phyloP scores from a whole-genome alignment of 495 filamentous ascomycete species.

The Penicillium longicatenatum region DNA sequence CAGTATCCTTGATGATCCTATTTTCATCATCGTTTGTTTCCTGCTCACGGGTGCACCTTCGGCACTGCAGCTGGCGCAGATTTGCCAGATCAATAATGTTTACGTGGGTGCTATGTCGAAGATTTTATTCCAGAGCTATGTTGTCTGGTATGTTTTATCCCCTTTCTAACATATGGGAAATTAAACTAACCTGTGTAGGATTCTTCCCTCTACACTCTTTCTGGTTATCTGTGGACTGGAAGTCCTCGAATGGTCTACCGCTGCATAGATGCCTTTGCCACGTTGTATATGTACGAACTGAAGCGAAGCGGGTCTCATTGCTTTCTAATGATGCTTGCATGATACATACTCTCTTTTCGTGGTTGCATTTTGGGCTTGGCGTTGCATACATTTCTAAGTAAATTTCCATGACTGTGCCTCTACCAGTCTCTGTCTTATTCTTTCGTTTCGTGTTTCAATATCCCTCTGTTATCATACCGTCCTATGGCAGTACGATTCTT shows the following conservation, averaged over 20 bases:
- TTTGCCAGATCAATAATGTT: conserved; percentile 97
- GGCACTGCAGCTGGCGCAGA: conserved; percentile 93
- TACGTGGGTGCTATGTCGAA: conserved; percentile 92
- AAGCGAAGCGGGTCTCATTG: background rate
- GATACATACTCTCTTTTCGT: conserved; percentile 1
- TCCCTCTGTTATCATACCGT: background rate
- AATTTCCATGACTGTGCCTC: background rate
- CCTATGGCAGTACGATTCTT: background rate
- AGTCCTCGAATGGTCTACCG: conserved; percentile 82
- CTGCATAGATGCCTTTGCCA: conserved; percentile 18
- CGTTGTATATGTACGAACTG: conserved; percentile 1
- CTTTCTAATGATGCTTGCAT: background rate
- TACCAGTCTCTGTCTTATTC: background rate
- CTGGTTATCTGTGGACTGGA: conserved; percentile 92
- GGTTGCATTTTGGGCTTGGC: background rate
- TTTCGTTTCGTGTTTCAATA: background rate
- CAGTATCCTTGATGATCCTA: conserved; percentile 95
- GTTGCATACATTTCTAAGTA: background rate
- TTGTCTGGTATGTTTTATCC: conserved; percentile 73
- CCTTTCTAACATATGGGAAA: background rate
- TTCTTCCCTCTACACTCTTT: conserved; percentile 87
- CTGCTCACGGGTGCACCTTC: conserved; percentile 92
- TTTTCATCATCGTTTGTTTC: conserved; percentile 97
- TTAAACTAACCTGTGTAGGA: conserved; percentile 56
- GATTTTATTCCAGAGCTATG: conserved; percentile 95